A percentile compares a stretch with the other conserved stretches of the same genome.
phyloP scores from a whole-genome alignment of 202 grass and related monocot genomes.

The Digitaria exilis region DNA sequence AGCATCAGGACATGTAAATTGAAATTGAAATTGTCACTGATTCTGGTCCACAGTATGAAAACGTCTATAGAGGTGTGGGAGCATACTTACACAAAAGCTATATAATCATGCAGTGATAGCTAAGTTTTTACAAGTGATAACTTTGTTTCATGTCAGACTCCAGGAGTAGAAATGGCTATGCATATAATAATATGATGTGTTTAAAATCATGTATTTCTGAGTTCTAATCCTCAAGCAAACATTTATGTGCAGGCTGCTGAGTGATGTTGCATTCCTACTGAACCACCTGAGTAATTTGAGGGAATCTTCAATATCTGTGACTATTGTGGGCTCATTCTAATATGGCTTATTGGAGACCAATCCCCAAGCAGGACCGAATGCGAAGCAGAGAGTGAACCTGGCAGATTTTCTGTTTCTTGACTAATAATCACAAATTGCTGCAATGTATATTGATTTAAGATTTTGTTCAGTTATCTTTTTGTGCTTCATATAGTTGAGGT shows the following conservation, averaged over 20 bases:
- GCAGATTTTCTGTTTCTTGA: neutral
- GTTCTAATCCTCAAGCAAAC: constrained; percentile 6
- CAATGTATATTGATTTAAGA: constrained; percentile 34
- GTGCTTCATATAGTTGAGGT: constrained; percentile 29
- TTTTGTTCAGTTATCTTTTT: constrained; percentile 19
- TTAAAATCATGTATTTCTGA: neutral
- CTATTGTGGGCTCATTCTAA: neutral
- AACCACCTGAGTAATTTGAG: neutral
- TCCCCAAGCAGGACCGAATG: constrained; percentile 16
- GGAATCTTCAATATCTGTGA: neutral
- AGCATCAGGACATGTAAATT: neutral
- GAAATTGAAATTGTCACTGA: neutral
- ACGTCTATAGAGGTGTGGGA: neutral
- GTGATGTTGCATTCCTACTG: constrained; percentile 23
- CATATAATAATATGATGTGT: neutral
- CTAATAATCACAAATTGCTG: constrained; percentile 41
- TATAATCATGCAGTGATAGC: neutral
- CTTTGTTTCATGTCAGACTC: neutral
- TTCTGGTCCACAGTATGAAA: no score
- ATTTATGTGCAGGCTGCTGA: constrained; percentile 49
- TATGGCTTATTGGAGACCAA: constrained; percentile 19
- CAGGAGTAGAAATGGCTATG: neutral
- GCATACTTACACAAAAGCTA: neutral
- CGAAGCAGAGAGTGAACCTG: neutral
- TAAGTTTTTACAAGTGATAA: neutral